Conservation (phyloP, 2,329 filamentous ascomycete species). For the Colletotrichum somersetense region DNA sequence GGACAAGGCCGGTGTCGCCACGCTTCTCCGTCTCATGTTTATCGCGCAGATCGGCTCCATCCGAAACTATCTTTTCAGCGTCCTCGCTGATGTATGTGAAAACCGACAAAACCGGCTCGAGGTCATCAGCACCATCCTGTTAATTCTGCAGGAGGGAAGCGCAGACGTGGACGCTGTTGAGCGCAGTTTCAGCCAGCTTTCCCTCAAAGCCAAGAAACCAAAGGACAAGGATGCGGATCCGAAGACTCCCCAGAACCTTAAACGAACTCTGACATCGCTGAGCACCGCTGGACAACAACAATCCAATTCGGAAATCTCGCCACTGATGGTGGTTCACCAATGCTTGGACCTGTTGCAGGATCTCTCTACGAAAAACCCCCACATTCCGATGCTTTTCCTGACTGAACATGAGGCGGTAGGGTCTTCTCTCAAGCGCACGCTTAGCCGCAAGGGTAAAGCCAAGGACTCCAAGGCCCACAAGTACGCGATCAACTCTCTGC, state of each 20-base stretch:
- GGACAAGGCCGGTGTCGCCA: slow-evolving; percentile 94
- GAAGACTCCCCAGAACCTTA: slow-evolving; percentile 85
- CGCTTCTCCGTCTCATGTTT: slow-evolving; percentile 98
- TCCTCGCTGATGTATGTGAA: slow-evolving; percentile 92
- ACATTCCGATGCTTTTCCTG: slow-evolving; percentile 91
- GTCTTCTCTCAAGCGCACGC: slow-evolving; percentile 80
- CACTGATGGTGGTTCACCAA: slow-evolving; percentile 94
- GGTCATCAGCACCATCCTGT: slow-evolving; percentile 90
- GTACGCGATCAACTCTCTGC: slow-evolving; percentile 91
- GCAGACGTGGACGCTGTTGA: slow-evolving; percentile 94
- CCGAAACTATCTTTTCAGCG: slow-evolving; percentile 84
- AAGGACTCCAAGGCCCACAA: slow-evolving; percentile 88
- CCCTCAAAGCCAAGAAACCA: slow-evolving; percentile 87
- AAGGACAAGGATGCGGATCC: slow-evolving; percentile 70
- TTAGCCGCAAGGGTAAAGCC: slow-evolving; percentile 86
- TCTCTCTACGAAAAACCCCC: slow-evolving; percentile 85
- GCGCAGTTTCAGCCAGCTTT: slow-evolving; percentile 93
- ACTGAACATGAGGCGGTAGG: slow-evolving; percentile 88
- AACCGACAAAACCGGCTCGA: slow-evolving; percentile 97
- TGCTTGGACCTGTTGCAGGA: slow-evolving; percentile 89
- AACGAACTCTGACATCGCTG: slow-evolving; percentile 77
- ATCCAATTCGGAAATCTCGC: slow-evolving; percentile 88
- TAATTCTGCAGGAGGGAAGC: slow-evolving; percentile 95
- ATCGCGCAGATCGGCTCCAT: slow-evolving; percentile 91
- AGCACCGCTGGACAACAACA: slow-evolving; percentile 59